phyloP scores from a whole-genome alignment of 2,329 filamentous ascomycete species.

The Endocalyx cinctus region DNA sequence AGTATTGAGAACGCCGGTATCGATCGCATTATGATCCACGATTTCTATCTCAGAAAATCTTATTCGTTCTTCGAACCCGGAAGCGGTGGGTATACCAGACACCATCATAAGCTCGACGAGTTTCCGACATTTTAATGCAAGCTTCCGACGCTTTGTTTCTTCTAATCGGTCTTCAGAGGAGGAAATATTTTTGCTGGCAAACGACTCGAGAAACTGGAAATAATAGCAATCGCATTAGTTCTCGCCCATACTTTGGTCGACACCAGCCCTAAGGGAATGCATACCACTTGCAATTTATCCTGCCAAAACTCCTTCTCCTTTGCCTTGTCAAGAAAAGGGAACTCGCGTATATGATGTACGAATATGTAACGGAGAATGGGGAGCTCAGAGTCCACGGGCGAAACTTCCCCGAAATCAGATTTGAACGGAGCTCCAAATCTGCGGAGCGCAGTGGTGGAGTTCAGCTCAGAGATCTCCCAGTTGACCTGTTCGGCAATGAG shows the following conservation, averaged over 20 bases:
- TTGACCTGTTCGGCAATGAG: conserved; percentile 85
- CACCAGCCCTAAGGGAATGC: too few relatives aligned
- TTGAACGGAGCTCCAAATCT: conserved; percentile 94
- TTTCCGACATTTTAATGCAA: conserved; percentile 91
- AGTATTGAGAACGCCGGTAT: conserved; percentile 81
- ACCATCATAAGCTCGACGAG: conserved; percentile 99
- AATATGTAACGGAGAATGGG: conserved; percentile 95
- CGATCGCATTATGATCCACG: conserved; percentile 87
- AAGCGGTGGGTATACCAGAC: conserved; percentile 89
- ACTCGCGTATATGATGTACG: conserved; percentile 95
- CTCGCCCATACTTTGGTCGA: too few relatives aligned
- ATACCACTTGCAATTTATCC: conserved; percentile 88
- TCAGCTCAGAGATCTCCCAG: conserved; percentile 87
- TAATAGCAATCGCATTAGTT: too few relatives aligned
- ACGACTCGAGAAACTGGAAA: conserved; percentile 90
- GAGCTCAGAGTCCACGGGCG: conserved; percentile 87
- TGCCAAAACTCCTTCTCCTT: conserved; percentile 99
- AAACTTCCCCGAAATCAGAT: conserved; percentile 87
- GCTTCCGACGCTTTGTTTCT: conserved; percentile 89
- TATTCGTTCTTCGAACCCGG: conserved; percentile 95
- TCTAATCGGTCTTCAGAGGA: conserved; percentile 94
- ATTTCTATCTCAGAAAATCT: conserved; percentile 96
- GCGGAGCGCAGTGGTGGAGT: conserved; percentile 88
- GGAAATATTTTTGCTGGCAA: conserved; percentile 94
- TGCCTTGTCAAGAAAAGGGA: conserved; percentile 94